A percentile compares a stretch with the other conserved stretches of the same genome.
Conservation (phyloP, 257 asterid species). For the Lantana camara region DNA sequence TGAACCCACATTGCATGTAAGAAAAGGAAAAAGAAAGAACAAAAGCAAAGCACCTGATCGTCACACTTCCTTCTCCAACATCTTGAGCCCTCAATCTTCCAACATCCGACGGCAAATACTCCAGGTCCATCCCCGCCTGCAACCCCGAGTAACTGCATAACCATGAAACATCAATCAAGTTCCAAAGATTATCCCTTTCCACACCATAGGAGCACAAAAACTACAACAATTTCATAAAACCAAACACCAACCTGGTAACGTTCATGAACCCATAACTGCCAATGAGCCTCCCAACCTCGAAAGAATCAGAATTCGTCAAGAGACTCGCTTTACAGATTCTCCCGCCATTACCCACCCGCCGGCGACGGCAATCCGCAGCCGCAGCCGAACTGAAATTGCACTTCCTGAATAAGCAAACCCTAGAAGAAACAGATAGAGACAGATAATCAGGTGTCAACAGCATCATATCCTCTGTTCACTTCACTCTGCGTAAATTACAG, state of each 20-base stretch:
- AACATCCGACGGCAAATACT: conserved; percentile 42
- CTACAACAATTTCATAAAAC: not conserved
- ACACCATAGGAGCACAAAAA: not conserved
- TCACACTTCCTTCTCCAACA: conserved; percentile 84
- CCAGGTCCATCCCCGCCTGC: conserved; percentile 49
- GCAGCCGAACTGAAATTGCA: conserved; percentile 5
- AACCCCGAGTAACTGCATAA: conserved; percentile 70
- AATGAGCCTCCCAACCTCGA: conserved; percentile 80
- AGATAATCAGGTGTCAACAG: conserved; percentile 32
- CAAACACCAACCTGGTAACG: conserved; percentile 59
- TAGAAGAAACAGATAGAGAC: conserved; percentile 32
- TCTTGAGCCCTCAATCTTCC: conserved; percentile 73
- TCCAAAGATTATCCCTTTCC: not conserved
- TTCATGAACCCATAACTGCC: conserved; percentile 96
- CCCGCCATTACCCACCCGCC: conserved; percentile 18
- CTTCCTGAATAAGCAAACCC: conserved; percentile 27
- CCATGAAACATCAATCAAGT: conserved; percentile 14
- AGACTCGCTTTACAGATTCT: conserved; percentile 52
- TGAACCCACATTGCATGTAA: not conserved
- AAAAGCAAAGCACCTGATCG: conserved; percentile 61
- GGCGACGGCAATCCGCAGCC: conserved; percentile 22
- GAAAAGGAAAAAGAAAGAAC: not conserved
- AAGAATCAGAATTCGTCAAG: conserved; percentile 64
- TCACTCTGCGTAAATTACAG: not conserved
- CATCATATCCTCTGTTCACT: conserved; percentile 22